Percentiles rank a stretch among this genome's conserved stretches.
Evolutionary conservation across 768 basidiomycete genomes (phyloP).

Genomic region (Amanita fuliginea): DNA sequence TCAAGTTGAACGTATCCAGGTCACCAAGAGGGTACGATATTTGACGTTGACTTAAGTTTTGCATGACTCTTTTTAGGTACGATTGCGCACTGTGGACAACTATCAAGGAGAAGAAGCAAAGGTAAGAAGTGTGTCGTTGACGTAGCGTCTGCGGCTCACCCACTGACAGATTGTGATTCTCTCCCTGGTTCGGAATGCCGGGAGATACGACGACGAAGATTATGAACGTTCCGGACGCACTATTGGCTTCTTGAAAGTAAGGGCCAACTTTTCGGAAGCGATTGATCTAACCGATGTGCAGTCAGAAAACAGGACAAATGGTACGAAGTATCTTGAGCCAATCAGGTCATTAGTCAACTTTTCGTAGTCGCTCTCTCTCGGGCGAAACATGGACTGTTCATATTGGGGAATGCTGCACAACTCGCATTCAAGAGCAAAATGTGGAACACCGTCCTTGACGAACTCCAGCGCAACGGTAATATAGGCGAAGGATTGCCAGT

Average conservation of each 20-base stretch:
- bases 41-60: not conserved
- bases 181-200: slow-evolving; percentile 64
- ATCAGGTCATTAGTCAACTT: slow-evolving; percentile 6
- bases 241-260: slow-evolving; percentile 70
- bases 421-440: slow-evolving; percentile 38
- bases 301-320: slow-evolving; percentile 48
- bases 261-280: not conserved
- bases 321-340: slow-evolving; percentile 12
- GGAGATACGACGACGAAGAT: slow-evolving; percentile 20
- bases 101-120: slow-evolving; percentile 70
- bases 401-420: slow-evolving; percentile 57
- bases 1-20: slow-evolving; percentile 34
- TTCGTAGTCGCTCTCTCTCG: slow-evolving; percentile 56
- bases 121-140: slow-evolving; percentile 17
- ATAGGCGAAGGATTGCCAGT: slow-evolving; percentile 47
- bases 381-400: slow-evolving; percentile 62
- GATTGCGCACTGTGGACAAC: slow-evolving; percentile 66
- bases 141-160: not conserved
- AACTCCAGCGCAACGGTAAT: slow-evolving; percentile 34
- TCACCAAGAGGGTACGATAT: slow-evolving; percentile 37
- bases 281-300: slow-evolving; percentile 12
- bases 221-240: slow-evolving; percentile 22
- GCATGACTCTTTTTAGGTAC: slow-evolving; percentile 29
- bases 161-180: slow-evolving; percentile 49
- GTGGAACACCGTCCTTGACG: slow-evolving; percentile 49